Conservation (phyloP, 1,284 basidiomycete genomes). For the Pisolithus thermaeus region DNA sequence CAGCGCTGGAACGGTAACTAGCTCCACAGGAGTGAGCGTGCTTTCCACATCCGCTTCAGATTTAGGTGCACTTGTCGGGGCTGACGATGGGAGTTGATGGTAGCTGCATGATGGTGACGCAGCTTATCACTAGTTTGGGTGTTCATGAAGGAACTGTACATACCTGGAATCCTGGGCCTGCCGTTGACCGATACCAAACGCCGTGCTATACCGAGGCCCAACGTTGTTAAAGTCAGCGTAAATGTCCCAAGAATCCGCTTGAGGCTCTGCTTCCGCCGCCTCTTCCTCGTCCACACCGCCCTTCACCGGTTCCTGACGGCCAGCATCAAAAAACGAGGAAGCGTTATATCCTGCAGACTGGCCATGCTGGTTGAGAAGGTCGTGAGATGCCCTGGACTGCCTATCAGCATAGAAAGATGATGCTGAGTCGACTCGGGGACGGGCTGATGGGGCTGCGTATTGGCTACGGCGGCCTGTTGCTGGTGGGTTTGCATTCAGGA, state of each 20-base stretch:
- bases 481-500: conserved; percentile 42
- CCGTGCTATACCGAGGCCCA: conserved; percentile 72
- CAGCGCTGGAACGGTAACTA: conserved; percentile 83
- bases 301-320: conserved; percentile 67
- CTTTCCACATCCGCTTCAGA: conserved; percentile 31
- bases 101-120: conserved; percentile 35
- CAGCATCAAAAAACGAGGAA: conserved; percentile 56
- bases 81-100: conserved; percentile 41
- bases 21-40: conserved; percentile 53
- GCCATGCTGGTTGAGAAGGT: conserved; percentile 31
- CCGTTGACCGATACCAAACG: conserved; percentile 39
- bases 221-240: conserved; percentile 89
- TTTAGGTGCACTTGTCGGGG: conserved; percentile 27
- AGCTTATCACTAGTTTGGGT: neutral
- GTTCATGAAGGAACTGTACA: conserved; percentile 10
- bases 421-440: conserved; percentile 54
- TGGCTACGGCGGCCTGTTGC: conserved; percentile 12
- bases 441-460: conserved; percentile 23
- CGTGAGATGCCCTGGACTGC: conserved; percentile 37
- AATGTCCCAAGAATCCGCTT: conserved; percentile 67
- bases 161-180: conserved; percentile 31
- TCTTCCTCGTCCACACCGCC: conserved; percentile 50
- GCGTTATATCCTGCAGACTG: conserved; percentile 63
- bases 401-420: conserved; percentile 55
- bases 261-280: conserved; percentile 26